Conservation (phyloP, 768 basidiomycete species). For the Phanerodontia chrysosporium region DNA sequence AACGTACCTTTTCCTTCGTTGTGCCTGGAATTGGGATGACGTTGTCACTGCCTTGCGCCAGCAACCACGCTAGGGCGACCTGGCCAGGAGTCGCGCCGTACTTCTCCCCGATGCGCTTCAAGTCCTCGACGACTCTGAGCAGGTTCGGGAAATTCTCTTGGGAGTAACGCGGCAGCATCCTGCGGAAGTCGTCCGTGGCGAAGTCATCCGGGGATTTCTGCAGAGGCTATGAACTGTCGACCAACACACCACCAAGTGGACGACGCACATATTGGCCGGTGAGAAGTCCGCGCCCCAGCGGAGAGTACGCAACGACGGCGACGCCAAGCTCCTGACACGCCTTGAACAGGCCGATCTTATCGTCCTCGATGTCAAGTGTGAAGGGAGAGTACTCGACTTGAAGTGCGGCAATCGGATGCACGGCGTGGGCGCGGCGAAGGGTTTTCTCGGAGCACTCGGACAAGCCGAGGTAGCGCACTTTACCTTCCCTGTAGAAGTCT, state of each 20-base stretch:
- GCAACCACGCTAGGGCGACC: constrained; percentile 29
- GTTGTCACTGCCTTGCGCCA: constrained; percentile 24
- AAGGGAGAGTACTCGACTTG: constrained; percentile 43
- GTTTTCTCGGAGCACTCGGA: constrained; percentile 24
- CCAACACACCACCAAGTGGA: background rate
- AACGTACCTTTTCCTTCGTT: constrained; percentile 10
- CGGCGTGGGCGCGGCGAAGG: constrained; percentile 29
- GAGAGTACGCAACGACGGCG: constrained; percentile 39
- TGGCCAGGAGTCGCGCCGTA: constrained; percentile 31
- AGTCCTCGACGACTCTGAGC: constrained; percentile 29
- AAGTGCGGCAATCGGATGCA: constrained; percentile 40
- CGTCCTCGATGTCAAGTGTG: constrained; percentile 33
- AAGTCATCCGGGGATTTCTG: constrained; percentile 28
- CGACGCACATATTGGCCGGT: constrained; percentile 22
- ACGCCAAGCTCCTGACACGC: constrained; percentile 37
- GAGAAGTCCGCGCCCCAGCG: constrained; percentile 29
- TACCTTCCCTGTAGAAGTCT: constrained; percentile 21
- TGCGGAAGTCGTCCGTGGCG: constrained; percentile 23
- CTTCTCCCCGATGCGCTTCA: constrained; percentile 30
- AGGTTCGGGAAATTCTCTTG: constrained; percentile 43
- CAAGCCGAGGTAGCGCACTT: constrained; percentile 23
- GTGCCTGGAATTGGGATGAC: constrained; percentile 26
- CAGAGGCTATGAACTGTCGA: background rate
- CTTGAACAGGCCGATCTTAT: constrained; percentile 33
- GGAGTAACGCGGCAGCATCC: constrained; percentile 16